Evolutionary conservation across 2,329 filamentous ascomycete species (phyloP).

Genomic region (Claviceps arundinis): DNA sequence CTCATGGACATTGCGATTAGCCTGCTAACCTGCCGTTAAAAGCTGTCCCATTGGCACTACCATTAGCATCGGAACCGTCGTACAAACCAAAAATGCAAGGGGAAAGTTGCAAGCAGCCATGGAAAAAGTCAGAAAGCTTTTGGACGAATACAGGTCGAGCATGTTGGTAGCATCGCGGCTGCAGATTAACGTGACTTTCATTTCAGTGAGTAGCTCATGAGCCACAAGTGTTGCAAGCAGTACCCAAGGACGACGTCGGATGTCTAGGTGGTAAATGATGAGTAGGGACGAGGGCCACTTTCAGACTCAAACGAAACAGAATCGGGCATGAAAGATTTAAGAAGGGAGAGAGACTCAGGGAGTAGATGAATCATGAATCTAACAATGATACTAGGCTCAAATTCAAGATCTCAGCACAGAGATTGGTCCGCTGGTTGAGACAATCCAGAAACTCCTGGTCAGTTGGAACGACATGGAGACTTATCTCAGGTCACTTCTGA

Average conservation of each 20-base stretch:
- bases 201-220: not conserved
- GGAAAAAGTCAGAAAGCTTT: not conserved
- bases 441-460: not conserved
- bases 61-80: not conserved
- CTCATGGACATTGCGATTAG: no score
- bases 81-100: not conserved
- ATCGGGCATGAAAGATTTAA: not conserved
- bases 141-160: not conserved
- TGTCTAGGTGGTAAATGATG: no score
- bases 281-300: no score
- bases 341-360: not conserved
- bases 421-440: not conserved
- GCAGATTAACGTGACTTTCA: not conserved
- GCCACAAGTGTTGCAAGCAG: no score
- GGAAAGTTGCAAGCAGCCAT: not conserved
- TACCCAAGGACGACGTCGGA: no score
- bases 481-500: not conserved
- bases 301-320: no score
- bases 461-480: constrained; percentile 2
- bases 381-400: not conserved
- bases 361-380: not conserved
- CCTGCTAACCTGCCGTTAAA: not conserved
- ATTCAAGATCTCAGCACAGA: not conserved
- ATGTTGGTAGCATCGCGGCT: not conserved
- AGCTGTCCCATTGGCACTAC: not conserved